These are phyloP conservation scores for Pisolithus thermaeus DNA, from an alignment of 1,284 basidiomycete genomes.

Conservation along the genomic window DNA sequence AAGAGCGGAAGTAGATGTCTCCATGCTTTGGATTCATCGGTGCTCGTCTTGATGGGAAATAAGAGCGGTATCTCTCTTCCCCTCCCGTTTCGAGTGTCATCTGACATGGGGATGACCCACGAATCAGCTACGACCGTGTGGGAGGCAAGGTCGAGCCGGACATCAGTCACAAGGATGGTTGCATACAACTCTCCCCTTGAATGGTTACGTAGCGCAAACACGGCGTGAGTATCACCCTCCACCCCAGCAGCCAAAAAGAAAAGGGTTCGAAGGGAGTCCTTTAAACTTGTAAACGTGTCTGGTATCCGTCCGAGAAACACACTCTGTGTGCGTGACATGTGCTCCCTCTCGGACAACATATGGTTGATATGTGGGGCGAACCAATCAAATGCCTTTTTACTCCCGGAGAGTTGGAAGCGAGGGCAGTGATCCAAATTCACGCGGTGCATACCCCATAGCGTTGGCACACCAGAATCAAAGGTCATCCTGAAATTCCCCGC, in stretches of 20 bases:
- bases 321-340: constrained; percentile 1
- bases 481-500: too few relatives aligned
- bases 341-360: constrained; percentile 25
- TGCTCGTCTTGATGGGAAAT: constrained; percentile 11
- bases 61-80: constrained; percentile 7
- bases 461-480: constrained; percentile 8
- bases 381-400: too few relatives aligned
- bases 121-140: constrained; percentile 42
- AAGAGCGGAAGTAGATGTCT: constrained; percentile 41
- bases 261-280: constrained; percentile 30
- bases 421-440: constrained; percentile 36
- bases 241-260: constrained; percentile 23
- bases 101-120: constrained; percentile 33
- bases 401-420: constrained; percentile 11
- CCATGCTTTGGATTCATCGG: constrained; percentile 37
- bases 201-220: constrained; percentile 30
- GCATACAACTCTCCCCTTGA: constrained; percentile 24
- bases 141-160: constrained; percentile 40
- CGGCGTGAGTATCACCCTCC: constrained; percentile 8
- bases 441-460: constrained; percentile 37
- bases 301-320: background rate
- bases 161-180: constrained; percentile 34
- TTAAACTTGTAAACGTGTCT: constrained; percentile 27
- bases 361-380: too few relatives aligned
- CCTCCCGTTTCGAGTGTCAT: constrained; percentile 4